A percentile compares a stretch with the other conserved stretches of the same genome.
phyloP scores from a whole-genome alignment of 2,329 filamentous ascomycete species.

The Aspergillus pseudoviridinutans region DNA sequence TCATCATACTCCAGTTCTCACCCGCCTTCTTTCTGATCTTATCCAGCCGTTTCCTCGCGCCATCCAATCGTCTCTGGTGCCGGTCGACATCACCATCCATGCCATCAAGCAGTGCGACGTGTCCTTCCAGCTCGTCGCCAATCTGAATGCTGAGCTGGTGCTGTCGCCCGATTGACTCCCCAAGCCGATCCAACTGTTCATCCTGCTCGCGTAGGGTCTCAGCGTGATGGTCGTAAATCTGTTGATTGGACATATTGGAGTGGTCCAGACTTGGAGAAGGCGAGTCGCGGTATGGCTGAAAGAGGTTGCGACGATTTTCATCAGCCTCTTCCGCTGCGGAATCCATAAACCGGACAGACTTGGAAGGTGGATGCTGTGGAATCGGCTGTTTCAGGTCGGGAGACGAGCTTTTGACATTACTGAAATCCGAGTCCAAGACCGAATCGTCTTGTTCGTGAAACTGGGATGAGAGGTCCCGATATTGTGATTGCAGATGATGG shows the following conservation, averaged over 20 bases:
- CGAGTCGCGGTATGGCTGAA: constrained; percentile 57
- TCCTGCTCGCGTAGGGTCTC: constrained; percentile 85
- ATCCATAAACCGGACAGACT: constrained; percentile 85
- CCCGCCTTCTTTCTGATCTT: constrained; percentile 68
- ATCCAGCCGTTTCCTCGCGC: constrained; percentile 69
- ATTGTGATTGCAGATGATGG: constrained; percentile 66
- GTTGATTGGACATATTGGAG: constrained; percentile 66
- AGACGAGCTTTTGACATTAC: constrained; percentile 51
- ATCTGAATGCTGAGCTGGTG: constrained; percentile 93
- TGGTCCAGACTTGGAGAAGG: constrained; percentile 51
- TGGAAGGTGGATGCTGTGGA: constrained; percentile 48
- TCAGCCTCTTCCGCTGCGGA: constrained; percentile 51
- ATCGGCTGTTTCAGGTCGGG: constrained; percentile 42
- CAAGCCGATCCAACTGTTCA: constrained; percentile 81
- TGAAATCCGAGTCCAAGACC: constrained; percentile 48
- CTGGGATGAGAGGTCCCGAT: constrained; percentile 71
- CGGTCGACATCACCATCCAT: constrained; percentile 78
- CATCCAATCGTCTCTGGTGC: constrained; percentile 70
- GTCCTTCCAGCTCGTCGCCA: constrained; percentile 88
- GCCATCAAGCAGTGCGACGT: constrained; percentile 85
- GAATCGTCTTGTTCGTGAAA: constrained; percentile 62
- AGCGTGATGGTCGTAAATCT: constrained; percentile 81
- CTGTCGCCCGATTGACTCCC: constrained; percentile 82
- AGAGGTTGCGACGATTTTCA: constrained; percentile 55
- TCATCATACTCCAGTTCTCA: constrained; percentile 83